Evolutionary conservation across 345 rosid genomes (phyloP).

Genomic region (Eucalyptus cladocalyx): DNA sequence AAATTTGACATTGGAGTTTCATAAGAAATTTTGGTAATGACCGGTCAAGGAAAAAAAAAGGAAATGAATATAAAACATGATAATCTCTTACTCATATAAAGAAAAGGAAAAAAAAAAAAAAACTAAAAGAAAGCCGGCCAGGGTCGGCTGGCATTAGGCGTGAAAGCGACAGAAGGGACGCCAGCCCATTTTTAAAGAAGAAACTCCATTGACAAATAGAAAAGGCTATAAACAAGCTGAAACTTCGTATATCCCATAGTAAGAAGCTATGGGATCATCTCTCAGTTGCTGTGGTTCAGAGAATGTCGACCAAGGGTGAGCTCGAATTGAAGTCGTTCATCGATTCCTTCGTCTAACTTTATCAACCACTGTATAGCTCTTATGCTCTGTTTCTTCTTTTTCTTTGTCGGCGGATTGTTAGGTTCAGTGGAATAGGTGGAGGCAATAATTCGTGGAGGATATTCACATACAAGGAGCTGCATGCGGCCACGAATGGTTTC

Average conservation of each 20-base stretch:
- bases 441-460: conserved; percentile 46
- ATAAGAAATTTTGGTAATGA: not conserved
- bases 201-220: not conserved
- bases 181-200: conserved; percentile 4
- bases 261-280: conserved; percentile 31
- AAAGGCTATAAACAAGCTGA: not conserved
- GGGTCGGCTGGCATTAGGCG: conserved; percentile 13
- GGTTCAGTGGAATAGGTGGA: conserved; percentile 1
- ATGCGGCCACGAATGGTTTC: conserved; percentile 56
- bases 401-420: not conserved
- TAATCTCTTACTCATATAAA: not conserved
- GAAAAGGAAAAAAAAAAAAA: not conserved
- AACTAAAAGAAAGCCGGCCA: conserved; percentile 19
- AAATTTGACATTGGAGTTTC: not conserved
- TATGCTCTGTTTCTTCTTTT: not conserved
- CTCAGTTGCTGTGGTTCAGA: conserved; percentile 32
- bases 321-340: not conserved
- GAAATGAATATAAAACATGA: not conserved
- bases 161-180: conserved; percentile 1
- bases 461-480: conserved; percentile 58
- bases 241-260: not conserved
- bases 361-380: not conserved
- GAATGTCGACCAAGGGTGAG: conserved; percentile 39
- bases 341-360: not conserved
- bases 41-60: not conserved